A percentile compares a stretch with the other conserved stretches of the same genome.
Conservation (phyloP, 108 stramenopile genomes). For the Cylindrotheca fusiformis region DNA sequence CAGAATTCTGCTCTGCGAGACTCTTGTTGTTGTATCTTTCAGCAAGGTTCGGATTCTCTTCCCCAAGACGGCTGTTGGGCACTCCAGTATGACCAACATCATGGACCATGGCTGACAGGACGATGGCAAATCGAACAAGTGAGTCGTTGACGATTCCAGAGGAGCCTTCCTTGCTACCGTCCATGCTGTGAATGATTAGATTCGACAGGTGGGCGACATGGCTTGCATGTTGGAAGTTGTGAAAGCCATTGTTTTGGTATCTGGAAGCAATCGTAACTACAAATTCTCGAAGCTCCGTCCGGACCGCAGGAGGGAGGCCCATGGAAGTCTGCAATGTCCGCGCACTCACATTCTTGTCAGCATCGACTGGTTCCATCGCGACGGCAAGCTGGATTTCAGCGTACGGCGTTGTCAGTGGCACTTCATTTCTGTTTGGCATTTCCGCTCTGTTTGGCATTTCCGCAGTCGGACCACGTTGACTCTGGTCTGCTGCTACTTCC, state of each 20-base stretch:
- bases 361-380: neutral
- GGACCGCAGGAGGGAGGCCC: neutral
- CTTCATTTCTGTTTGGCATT: neutral
- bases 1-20: constrained; percentile 30
- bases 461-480: no score
- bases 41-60: constrained; percentile 33
- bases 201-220: constrained; percentile 5
- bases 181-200: neutral
- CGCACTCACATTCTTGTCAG: neutral
- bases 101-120: constrained; percentile 60
- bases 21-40: constrained; percentile 30
- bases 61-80: constrained; percentile 31
- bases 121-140: constrained; percentile 36
- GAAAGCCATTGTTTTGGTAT: constrained; percentile 15
- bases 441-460: no score
- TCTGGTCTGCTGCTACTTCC: constrained; percentile 3
- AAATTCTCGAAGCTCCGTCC: constrained; percentile 7
- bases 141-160: constrained; percentile 33
- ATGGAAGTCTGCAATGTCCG: no score
- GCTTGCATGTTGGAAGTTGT: constrained; percentile 15
- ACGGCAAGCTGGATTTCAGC: neutral
- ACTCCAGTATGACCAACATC: constrained; percentile 51
- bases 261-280: constrained; percentile 6
- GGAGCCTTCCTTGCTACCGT: neutral
- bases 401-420: neutral